Base-by-base conservation (phyloP, 2,329 filamentous ascomycete genomes). In the Verticillium nubilum region DNA sequence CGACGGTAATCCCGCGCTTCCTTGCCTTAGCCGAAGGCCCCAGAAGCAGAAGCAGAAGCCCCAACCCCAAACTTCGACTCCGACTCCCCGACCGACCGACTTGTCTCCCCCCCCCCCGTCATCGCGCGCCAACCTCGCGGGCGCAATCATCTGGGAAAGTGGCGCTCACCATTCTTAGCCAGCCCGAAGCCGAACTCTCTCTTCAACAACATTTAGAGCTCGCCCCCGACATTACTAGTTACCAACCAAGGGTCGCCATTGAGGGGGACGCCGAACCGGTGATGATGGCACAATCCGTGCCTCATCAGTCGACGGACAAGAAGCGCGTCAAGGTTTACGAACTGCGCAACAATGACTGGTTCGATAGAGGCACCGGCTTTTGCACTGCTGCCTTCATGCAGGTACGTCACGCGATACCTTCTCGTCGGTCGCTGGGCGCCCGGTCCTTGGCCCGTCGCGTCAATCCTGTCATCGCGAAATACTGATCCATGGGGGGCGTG, bases 301-400 rank as follows among this genome's bases (percentile, higher is more conserved):
- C 85, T 85, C 84, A 86, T 84, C 83, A 81, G 78, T 77, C 81
- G 74, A 82, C 82, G 74, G 85, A 87, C 70, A 86, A 81, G 77
- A 86, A 84, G 75, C 84, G 95, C 82, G 95, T 98, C 76, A 99
- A 99, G 82, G 95, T 99, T 73, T 99, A 99, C 76, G 95, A 98
- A 80, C 85, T 99, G 70, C 92, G 91, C 75, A 92, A 97, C 78
- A 97, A 96, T 83, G 95, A 98, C 86, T 99, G 95, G 95, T 97
- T 94, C 73, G 95, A 99, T 78, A 85, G 94, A 70, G 95, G 95
- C 65, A 99, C 95, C 54, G 95, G 95, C 63, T 97, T 97, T 75
- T 98, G 95, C 74, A 91, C 86, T 61, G 92, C 93, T 54, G 83
- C 87, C 65, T 85, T 90, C 65, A 77, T 88, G 64, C 83, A 87